phyloP scores from a whole-genome alignment of 192 early-diverging fungal species.

The Linnemannia hyalina region DNA sequence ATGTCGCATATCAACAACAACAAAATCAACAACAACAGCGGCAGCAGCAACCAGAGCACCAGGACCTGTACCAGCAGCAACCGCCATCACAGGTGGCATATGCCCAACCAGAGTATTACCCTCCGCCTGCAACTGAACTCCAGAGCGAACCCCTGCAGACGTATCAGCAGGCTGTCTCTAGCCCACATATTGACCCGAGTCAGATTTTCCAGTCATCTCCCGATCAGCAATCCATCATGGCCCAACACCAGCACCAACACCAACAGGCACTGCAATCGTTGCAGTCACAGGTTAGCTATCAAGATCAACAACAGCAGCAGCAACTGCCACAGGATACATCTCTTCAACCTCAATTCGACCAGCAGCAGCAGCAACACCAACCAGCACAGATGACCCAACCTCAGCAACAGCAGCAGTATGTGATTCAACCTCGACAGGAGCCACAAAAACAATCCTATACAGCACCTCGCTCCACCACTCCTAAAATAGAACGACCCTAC shows the following conservation, averaged over 20 bases:
- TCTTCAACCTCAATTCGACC: constrained; percentile 4
- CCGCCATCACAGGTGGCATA: neutral
- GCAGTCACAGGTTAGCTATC: neutral
- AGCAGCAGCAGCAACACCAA: constrained; percentile 9
- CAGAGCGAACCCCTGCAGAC: neutral
- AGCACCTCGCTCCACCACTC: neutral
- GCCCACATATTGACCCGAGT: neutral
- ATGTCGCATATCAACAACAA: neutral
- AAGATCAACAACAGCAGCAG: neutral
- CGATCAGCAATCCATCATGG: neutral
- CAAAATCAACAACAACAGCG: neutral
- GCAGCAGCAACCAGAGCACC: neutral
- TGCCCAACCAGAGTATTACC: neutral
- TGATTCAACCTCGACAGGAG: neutral
- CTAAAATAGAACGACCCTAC: constrained; percentile 3
- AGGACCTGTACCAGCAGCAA: neutral
- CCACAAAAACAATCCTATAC: neutral
- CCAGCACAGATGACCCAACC: neutral
- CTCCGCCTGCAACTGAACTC: neutral
- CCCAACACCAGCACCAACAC: neutral
- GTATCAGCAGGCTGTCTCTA: neutral
- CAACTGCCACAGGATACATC: neutral
- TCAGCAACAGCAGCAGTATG: neutral
- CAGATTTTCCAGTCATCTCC: neutral
- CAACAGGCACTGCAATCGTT: neutral